Percentiles rank a stretch among this genome's conserved stretches.
These are phyloP conservation scores for Microstegium vimineum DNA, from an alignment of 176 grass and related monocot genomes.

Conservation along the genomic window DNA sequence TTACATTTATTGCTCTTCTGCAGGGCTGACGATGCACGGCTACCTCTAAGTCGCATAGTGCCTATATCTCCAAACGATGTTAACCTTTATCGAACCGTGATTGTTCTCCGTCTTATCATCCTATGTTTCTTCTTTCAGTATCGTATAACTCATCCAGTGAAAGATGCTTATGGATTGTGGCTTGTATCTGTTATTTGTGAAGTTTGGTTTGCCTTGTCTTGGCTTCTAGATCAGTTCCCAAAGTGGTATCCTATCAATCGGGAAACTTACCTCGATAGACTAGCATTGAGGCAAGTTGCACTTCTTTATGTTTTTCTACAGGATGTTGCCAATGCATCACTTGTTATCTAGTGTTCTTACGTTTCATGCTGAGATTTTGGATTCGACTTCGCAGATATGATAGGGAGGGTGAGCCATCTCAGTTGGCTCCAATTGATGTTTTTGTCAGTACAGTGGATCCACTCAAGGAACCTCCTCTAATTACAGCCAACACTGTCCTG, in stretches of 20 bases:
- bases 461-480: constrained; percentile 78
- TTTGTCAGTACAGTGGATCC: constrained; percentile 97
- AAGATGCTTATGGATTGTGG: constrained; percentile 86
- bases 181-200: constrained; percentile 95
- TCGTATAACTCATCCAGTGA: constrained; percentile 80
- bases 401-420: constrained; percentile 89
- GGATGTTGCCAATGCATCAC: neutral
- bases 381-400: constrained; percentile 54
- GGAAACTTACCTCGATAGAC: constrained; percentile 85
- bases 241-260: constrained; percentile 92
- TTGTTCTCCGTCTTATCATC: constrained; percentile 82
- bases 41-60: constrained; percentile 69
- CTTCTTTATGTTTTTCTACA: neutral
- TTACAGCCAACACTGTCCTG: constrained; percentile 85
- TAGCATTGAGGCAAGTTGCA: constrained; percentile 65
- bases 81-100: constrained; percentile 75
- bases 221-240: constrained; percentile 95
- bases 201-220: constrained; percentile 94
- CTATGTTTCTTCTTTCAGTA: constrained; percentile 97
- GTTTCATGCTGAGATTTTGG: neutral
- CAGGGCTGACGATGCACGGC: constrained; percentile 81
- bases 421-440: constrained; percentile 76
- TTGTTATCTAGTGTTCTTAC: neutral
- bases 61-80: constrained; percentile 73
- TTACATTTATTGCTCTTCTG: constrained; percentile 16